Evolutionary conservation across 768 basidiomycete genomes (phyloP), one percentile per base, ranked within the genome.

Genomic region (Kwoniella dendrophila): DNA sequence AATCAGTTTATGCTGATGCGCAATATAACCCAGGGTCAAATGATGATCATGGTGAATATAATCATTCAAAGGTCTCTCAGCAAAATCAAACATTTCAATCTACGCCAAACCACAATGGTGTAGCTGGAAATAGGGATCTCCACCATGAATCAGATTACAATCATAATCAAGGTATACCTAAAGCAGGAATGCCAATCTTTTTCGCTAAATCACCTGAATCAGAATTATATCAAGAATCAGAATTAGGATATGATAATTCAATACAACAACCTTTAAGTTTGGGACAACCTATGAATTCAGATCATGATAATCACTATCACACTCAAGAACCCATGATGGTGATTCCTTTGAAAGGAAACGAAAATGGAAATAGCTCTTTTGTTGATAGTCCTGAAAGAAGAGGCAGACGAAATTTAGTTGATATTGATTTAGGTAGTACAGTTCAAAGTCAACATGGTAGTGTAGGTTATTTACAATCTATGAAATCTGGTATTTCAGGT

Each of bases 381-480:
- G 30, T 18, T 1, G 43, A 48, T 18, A 47, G 43, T 0, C 45
- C 56, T 27, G 49, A 51, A 51, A 32, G 56, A 34, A 58, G 47
- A 49, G 29, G 43, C 4, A 29, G 56, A 26, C 32, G 24, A 3
- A 41, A 54, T 10, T 14, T 43, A 24, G 56, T 64, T 1, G 56
- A n/a, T n/a, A n/a, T n/a, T n/a, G n/a, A 64, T 24, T n/a, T 58
- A 7, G 48, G 63, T 18, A 51, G 32, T 34, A 32, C 30, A 3
- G 44, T 64, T 14, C 41, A 49, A n/a, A 53, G 49, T 33, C 36
- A 59, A 4, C 50, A 53, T 43, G 63, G 63, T 0, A 44, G 38
- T 27, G 50, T 64, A 20, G 63, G 63, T 2, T 64, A 58, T 38
- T 27, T 64, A 8, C 56, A 52, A 18, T 48, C 44, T 32, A 51